Conservation (phyloP, 208 protist species). For the Leishmania tarentolae region DNA sequence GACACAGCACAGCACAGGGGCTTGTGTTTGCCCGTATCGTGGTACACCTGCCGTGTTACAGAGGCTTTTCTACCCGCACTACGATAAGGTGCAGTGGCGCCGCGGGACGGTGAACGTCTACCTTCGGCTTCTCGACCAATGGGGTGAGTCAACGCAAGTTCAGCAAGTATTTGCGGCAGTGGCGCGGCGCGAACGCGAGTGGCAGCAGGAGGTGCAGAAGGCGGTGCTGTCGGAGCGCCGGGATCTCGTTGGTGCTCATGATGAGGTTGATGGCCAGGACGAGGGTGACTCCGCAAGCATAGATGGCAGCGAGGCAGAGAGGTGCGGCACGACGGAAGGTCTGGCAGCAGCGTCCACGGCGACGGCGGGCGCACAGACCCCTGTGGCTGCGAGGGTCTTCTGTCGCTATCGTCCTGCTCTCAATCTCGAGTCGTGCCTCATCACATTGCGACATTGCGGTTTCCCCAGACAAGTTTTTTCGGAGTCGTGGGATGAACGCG, state of each 20-base stretch:
- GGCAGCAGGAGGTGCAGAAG: slow-evolving; percentile 18
- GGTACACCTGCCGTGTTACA: slow-evolving; percentile 10
- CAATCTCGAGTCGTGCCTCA: slow-evolving; percentile 31
- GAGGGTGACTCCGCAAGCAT: not conserved
- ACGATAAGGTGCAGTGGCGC: slow-evolving; percentile 38
- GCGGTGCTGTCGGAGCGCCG: slow-evolving; percentile 11
- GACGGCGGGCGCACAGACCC: too few species aligned
- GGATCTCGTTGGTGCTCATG: not conserved
- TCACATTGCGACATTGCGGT: slow-evolving; percentile 30
- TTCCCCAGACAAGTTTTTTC: not conserved
- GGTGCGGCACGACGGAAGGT: not conserved
- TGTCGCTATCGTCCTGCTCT: slow-evolving; percentile 30
- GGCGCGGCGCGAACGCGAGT: slow-evolving; percentile 28
- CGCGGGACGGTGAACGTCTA: slow-evolving; percentile 49
- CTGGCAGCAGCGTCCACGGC: not conserved
- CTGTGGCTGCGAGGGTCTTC: not conserved
- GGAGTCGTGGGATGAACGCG: not conserved
- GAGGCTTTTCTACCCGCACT: slow-evolving; percentile 28
- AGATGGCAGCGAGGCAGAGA: too few species aligned
- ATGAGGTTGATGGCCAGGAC: not conserved
- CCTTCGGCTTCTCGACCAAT: slow-evolving; percentile 54
- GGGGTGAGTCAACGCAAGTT: slow-evolving; percentile 44
- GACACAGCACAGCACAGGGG: not conserved
- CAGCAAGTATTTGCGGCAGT: slow-evolving; percentile 43
- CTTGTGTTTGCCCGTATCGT: not conserved